A percentile compares a stretch with the other conserved stretches of the same genome.
phyloP scores from a whole-genome alignment of 176 grass and related monocot genomes.

The Phyllostachys edulis region DNA sequence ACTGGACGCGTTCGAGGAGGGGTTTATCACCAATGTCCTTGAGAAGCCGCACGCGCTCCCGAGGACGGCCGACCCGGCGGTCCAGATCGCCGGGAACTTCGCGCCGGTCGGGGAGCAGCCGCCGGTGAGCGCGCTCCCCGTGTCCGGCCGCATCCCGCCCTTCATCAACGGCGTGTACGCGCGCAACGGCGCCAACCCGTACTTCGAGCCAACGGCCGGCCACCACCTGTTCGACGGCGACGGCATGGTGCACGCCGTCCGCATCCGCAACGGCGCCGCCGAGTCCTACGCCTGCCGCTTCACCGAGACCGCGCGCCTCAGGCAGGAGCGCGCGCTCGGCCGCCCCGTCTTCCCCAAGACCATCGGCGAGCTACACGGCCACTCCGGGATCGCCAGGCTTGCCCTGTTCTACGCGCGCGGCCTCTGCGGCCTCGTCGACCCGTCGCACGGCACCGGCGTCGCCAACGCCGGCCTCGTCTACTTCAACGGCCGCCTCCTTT shows the following conservation, averaged over 20 bases:
- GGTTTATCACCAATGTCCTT: slow-evolving; percentile 50
- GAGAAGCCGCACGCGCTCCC: slow-evolving; percentile 57
- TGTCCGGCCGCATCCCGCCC: slow-evolving; percentile 58
- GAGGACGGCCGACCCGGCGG: slow-evolving; percentile 48
- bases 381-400: slow-evolving; percentile 67
- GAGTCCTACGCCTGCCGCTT: slow-evolving; percentile 76
- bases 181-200: slow-evolving; percentile 84
- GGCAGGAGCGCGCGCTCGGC: slow-evolving; percentile 46
- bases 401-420: slow-evolving; percentile 69
- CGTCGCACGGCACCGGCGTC: slow-evolving; percentile 61
- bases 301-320: slow-evolving; percentile 62
- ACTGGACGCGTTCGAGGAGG: slow-evolving; percentile 60
- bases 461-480: slow-evolving; percentile 87
- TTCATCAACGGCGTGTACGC: slow-evolving; percentile 76
- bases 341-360: slow-evolving; percentile 76
- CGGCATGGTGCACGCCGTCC: slow-evolving; percentile 85
- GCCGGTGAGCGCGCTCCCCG: slow-evolving; percentile 31
- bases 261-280: slow-evolving; percentile 54
- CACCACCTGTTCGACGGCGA: slow-evolving; percentile 97
- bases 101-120: slow-evolving; percentile 61
- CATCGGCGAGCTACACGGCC: slow-evolving; percentile 92
- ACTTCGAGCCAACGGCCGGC: slow-evolving; percentile 50
- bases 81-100: slow-evolving; percentile 86
- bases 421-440: slow-evolving; percentile 60
- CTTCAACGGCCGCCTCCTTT: slow-evolving; percentile 81